Conservation (phyloP, 2,329 filamentous ascomycete species). For the Pseudophaeomoniella oleicola region DNA sequence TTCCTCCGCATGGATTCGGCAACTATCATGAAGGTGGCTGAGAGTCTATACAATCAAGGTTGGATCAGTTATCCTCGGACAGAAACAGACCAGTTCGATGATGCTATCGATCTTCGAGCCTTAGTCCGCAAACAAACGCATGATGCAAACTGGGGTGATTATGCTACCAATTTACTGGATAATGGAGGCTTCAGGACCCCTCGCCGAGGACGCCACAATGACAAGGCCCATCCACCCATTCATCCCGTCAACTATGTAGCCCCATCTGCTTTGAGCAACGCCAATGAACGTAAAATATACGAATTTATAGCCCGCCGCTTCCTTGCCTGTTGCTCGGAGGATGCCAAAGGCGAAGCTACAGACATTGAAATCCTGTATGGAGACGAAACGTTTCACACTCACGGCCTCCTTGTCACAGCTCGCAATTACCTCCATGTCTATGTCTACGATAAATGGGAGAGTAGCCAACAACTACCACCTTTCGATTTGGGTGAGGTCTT, state of each 20-base stretch:
- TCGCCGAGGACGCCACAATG: constrained; percentile 72
- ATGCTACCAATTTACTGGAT: constrained; percentile 48
- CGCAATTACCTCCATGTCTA: constrained; percentile 93
- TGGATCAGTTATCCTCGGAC: constrained; percentile 97
- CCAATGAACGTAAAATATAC: constrained; percentile 65
- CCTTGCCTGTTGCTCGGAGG: constrained; percentile 87
- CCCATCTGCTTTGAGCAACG: constrained; percentile 41
- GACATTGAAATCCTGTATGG: constrained; percentile 78
- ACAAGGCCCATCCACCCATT: constrained; percentile 94
- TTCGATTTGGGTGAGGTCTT: constrained; percentile 72
- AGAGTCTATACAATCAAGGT: constrained; percentile 78
- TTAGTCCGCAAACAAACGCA: constrained; percentile 74
- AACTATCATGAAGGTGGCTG: constrained; percentile 73
- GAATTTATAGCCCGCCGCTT: constrained; percentile 89
- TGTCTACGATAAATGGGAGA: constrained; percentile 91
- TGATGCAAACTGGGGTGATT: constrained; percentile 63
- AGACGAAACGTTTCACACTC: constrained; percentile 65
- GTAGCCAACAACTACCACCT: constrained; percentile 64
- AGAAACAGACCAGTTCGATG: constrained; percentile 91
- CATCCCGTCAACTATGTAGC: constrained; percentile 82
- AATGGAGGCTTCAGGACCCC: constrained; percentile 69
- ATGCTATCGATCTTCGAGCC: constrained; percentile 66
- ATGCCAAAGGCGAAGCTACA: constrained; percentile 74
- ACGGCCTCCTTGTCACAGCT: constrained; percentile 71
- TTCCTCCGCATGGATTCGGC: constrained; percentile 86